These are phyloP conservation scores for Sphagnurus paluster DNA, from an alignment of 1,284 basidiomycete species.

Conservation along the genomic window DNA sequence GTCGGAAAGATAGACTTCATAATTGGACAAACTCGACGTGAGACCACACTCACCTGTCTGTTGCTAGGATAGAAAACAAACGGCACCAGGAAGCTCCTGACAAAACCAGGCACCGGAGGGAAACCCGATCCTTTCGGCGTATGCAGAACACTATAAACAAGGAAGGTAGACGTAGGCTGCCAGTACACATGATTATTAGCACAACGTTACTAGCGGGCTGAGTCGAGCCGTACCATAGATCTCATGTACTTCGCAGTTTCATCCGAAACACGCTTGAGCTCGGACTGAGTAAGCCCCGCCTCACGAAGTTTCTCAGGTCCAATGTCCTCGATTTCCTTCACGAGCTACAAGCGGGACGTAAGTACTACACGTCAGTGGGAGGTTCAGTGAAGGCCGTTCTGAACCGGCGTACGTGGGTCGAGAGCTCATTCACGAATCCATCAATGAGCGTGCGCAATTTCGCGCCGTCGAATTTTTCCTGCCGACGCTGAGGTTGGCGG, in stretches of 20 bases:
- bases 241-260: conserved; percentile 21
- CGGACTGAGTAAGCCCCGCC: conserved; percentile 18
- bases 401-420: conserved; percentile 12
- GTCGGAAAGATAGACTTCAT: background rate
- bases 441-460: conserved; percentile 13
- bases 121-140: conserved; percentile 18
- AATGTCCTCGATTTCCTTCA: conserved; percentile 19
- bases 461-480: conserved; percentile 10
- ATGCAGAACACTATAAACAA: conserved; percentile 19
- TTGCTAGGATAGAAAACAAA: conserved; percentile 18
- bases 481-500: no score
- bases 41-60: conserved; percentile 13
- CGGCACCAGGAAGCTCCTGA: conserved; percentile 17
- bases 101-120: conserved; percentile 17
- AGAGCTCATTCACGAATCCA: conserved; percentile 14
- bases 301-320: conserved; percentile 18
- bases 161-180: conserved; percentile 18
- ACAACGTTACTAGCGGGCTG: no score
- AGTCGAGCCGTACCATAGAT: conserved; percentile 15
- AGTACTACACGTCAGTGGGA: background rate
- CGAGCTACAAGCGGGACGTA: no score
- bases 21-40: background rate
- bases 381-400: background rate
- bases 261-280: conserved; percentile 15
- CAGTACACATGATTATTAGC: background rate